A percentile compares a stretch with the other conserved stretches of the same genome.
Evolutionary conservation across 352 stramenopile genomes (phyloP).

Genomic region (Phytophthora sp.): DNA sequence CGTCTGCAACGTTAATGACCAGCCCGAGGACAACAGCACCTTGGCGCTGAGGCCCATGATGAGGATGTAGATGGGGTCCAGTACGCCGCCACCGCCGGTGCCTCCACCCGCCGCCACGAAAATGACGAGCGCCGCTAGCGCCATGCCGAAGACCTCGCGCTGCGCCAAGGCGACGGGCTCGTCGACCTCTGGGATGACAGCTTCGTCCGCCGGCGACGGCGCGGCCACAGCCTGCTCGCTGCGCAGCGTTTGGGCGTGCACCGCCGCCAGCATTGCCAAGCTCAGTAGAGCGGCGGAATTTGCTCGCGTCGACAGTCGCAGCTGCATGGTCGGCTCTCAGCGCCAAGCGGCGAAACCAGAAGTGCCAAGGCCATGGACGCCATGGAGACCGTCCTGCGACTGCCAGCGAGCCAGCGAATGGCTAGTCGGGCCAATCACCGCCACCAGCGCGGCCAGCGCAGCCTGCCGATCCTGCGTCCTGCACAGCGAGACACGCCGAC

Average conservation of each 20-base stretch:
- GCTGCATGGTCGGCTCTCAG: conserved; percentile 1
- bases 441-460: background rate
- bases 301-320: background rate
- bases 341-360: conserved; percentile 2
- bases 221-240: background rate
- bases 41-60: conserved; percentile 93
- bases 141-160: conserved; percentile 60
- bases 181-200: conserved; percentile 14
- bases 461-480: background rate
- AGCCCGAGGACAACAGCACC: conserved; percentile 12
- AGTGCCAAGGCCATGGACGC: conserved; percentile 5
- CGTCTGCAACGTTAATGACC: background rate
- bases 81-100: conserved; percentile 93
- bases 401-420: no score
- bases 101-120: conserved; percentile 89
- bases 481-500: background rate
- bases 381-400: conserved; percentile 3
- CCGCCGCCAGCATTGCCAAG: background rate
- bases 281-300: background rate
- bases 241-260: conserved; percentile 19
- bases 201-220: conserved; percentile 3
- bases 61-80: conserved; percentile 97
- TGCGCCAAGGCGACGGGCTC: conserved; percentile 26
- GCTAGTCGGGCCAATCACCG: conserved; percentile 20
- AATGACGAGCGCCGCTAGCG: conserved; percentile 65